Percentiles rank a stretch among this genome's conserved stretches.
These are phyloP conservation scores for Suhomyces kunorum DNA, from an alignment of 1,139 yeast genomes.

Conservation along the genomic window DNA sequence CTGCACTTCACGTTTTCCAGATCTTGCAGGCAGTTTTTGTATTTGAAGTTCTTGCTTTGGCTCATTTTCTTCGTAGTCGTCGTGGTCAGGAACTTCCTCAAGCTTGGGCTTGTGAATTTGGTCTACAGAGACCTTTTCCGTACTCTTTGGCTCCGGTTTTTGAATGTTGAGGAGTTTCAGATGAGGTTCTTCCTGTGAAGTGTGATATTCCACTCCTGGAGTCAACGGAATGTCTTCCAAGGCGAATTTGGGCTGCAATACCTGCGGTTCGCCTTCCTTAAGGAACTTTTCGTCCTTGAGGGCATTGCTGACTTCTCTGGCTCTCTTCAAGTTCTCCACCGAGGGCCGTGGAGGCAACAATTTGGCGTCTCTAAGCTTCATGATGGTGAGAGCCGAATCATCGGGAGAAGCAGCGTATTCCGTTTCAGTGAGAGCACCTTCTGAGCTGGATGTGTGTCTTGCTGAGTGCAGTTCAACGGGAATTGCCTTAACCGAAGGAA, in stretches of 20 bases:
- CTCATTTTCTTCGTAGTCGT: not conserved
- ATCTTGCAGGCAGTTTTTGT: not conserved
- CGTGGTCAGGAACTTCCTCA: not conserved
- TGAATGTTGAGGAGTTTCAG: not conserved
- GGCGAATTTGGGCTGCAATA: not conserved
- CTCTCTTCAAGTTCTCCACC: conserved; percentile 31
- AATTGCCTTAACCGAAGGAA: not conserved
- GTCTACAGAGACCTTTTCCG: not conserved
- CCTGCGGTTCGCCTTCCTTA: not conserved
- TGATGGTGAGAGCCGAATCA: conserved; percentile 7
- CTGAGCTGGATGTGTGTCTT: not conserved
- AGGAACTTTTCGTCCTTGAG: not conserved
- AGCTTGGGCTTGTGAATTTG: not conserved
- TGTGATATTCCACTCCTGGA: not conserved
- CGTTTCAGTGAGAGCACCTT: not conserved
- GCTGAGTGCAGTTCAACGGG: no score
- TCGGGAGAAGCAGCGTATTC: not conserved
- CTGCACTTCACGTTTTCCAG: not conserved
- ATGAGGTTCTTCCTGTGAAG: not conserved
- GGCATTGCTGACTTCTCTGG: conserved; percentile 32
- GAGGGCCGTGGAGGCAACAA: conserved; percentile 43
- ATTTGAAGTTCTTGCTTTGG: not conserved
- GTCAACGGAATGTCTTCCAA: not conserved
- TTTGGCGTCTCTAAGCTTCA: conserved; percentile 5
- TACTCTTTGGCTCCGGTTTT: not conserved